Evolutionary conservation across 2,329 filamentous ascomycete species (phyloP).

Genomic region (Diplodia mutila): DNA sequence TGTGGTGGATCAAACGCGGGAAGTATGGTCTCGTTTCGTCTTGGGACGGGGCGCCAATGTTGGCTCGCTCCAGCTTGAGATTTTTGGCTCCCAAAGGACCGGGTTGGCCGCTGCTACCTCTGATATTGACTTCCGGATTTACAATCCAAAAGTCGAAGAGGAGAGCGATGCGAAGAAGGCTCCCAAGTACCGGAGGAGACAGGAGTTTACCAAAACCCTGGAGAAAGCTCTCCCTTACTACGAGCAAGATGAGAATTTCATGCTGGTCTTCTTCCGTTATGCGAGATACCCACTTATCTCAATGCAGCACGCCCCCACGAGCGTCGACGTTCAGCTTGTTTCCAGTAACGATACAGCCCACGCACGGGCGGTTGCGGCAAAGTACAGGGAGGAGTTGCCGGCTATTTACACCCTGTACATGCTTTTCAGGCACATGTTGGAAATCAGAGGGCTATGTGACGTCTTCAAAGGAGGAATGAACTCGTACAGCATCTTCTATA

Average conservation of each 20-base stretch:
- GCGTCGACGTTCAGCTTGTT: slow-evolving; percentile 58
- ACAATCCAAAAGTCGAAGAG: slow-evolving; percentile 16
- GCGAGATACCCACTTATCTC: slow-evolving; percentile 47
- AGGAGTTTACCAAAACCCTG: not conserved
- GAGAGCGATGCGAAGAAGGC: slow-evolving; percentile 9
- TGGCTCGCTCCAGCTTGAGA: slow-evolving; percentile 35
- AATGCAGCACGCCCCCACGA: slow-evolving; percentile 51
- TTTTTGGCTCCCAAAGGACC: slow-evolving; percentile 59
- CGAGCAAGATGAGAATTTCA: slow-evolving; percentile 30
- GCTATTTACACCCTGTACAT: slow-evolving; percentile 55
- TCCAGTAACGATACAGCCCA: slow-evolving; percentile 46
- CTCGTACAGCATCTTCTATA: slow-evolving; percentile 60
- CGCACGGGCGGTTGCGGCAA: slow-evolving; percentile 49
- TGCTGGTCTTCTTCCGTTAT: slow-evolving; percentile 22
- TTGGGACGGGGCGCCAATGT: not conserved
- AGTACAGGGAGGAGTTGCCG: slow-evolving; percentile 55
- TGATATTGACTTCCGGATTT: slow-evolving; percentile 56
- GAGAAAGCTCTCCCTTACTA: not conserved
- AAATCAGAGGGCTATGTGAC: slow-evolving; percentile 54
- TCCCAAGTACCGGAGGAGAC: not conserved
- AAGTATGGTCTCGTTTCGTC: slow-evolving; percentile 30
- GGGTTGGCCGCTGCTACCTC: slow-evolving; percentile 58
- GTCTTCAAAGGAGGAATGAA: slow-evolving; percentile 55
- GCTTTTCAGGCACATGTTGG: slow-evolving; percentile 55
- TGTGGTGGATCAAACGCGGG: slow-evolving; percentile 33